These are phyloP conservation scores for Penicillium sp. DNA, from an alignment of 2,329 filamentous ascomycete species.

Conservation along the genomic window DNA sequence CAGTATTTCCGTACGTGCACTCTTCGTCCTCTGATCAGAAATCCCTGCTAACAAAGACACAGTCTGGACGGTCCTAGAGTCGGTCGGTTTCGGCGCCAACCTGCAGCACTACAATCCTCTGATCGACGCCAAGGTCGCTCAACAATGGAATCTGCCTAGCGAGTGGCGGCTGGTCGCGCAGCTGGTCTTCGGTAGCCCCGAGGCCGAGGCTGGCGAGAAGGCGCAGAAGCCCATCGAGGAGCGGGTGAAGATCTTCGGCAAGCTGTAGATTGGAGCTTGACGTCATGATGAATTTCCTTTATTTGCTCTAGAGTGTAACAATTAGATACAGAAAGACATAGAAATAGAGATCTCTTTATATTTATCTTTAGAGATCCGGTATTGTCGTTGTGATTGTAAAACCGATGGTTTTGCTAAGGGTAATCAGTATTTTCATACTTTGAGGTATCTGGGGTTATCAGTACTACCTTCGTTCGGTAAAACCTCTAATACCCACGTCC, in stretches of 20 bases:
- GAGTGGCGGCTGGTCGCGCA: constrained; percentile 78
- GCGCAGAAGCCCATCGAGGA: constrained; percentile 63
- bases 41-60: background rate
- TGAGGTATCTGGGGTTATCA: too few species aligned
- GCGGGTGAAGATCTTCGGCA: constrained; percentile 62
- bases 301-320: constrained; percentile 1
- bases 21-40: background rate
- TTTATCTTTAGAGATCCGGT: too few species aligned
- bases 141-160: constrained; percentile 66
- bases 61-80: constrained; percentile 78
- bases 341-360: background rate
- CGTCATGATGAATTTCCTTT: constrained; percentile 9
- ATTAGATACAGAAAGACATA: background rate
- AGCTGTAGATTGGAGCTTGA: constrained; percentile 13
- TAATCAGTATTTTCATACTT: too few species aligned
- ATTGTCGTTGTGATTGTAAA: too few species aligned
- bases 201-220: constrained; percentile 61
- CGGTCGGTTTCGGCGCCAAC: constrained; percentile 82
- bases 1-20: constrained; percentile 60
- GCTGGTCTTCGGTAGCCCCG: constrained; percentile 72
- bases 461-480: background rate
- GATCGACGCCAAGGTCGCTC: constrained; percentile 68
- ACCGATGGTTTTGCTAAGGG: too few species aligned
- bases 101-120: constrained; percentile 93
- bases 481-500: background rate